Percentiles rank a stretch among this genome's conserved stretches.
Evolutionary conservation across 257 asterid genomes (phyloP).

Genomic region (Solanum microdontum): DNA sequence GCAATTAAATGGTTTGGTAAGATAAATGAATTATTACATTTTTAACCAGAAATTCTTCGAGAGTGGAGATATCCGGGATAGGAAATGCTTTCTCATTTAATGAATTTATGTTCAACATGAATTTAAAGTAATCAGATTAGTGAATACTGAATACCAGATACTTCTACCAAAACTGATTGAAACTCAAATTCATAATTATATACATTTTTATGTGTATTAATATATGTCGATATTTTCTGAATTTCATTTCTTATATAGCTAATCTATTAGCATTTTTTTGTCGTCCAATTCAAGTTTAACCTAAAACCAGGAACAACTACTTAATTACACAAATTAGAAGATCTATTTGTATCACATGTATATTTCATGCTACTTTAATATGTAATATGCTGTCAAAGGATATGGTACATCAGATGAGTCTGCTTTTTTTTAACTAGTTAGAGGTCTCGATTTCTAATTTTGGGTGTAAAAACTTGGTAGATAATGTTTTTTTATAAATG

Average conservation of each 20-base stretch:
- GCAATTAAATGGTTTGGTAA: neutral
- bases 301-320: too few species aligned
- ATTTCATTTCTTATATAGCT: too few species aligned
- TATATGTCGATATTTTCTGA: neutral
- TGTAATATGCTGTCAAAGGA: neutral
- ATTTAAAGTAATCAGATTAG: neutral
- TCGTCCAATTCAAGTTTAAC: too few species aligned
- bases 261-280: too few species aligned
- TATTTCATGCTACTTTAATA: too few species aligned
- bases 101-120: neutral
- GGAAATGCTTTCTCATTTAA: neutral
- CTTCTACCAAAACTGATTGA: neutral
- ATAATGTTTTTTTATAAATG: neutral
- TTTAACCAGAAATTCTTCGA: neutral
- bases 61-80: neutral
- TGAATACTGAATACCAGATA: neutral
- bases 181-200: neutral
- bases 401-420: neutral
- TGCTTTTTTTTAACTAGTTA: too few species aligned
- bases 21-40: neutral
- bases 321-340: too few species aligned
- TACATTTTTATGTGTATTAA: neutral
- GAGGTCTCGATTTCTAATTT: too few species aligned
- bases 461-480: fast-evolving
- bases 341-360: too few species aligned